phyloP scores from a whole-genome alignment of 495 filamentous ascomycete species.

The Aspergillus avenaceus region DNA sequence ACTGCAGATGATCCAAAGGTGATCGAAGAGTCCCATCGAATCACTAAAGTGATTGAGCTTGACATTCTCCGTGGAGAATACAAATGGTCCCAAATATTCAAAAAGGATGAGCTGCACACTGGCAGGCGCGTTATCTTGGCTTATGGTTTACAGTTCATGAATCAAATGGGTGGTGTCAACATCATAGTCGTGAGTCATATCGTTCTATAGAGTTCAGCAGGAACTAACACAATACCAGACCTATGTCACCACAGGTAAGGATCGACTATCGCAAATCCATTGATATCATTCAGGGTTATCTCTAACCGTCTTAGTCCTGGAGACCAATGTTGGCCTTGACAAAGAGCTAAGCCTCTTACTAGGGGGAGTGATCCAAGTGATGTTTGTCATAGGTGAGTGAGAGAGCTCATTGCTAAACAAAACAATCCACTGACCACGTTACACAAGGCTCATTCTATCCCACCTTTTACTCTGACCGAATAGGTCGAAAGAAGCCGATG shows the following conservation, averaged over 20 bases:
- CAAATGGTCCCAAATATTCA: constrained; percentile 43
- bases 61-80: constrained; percentile 42
- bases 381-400: constrained; percentile 30
- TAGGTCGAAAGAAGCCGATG: constrained; percentile 58
- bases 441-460: constrained; percentile 28
- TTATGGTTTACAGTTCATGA: constrained; percentile 47
- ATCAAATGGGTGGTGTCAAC: constrained; percentile 48
- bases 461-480: constrained; percentile 37
- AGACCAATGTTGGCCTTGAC: constrained; percentile 44
- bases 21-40: constrained; percentile 38
- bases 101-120: constrained; percentile 48
- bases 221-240: constrained; percentile 21
- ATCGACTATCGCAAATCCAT: too few relatives aligned
- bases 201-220: neutral
- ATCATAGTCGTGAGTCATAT: constrained; percentile 37
- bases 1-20: constrained; percentile 37
- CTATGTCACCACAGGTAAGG: constrained; percentile 42
- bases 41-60: constrained; percentile 41
- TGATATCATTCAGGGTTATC: too few relatives aligned
- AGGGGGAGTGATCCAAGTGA: constrained; percentile 41
- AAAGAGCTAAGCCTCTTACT: constrained; percentile 44
- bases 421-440: neutral
- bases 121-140: constrained; percentile 48
- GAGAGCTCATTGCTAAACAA: neutral
- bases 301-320: constrained; percentile 31